phyloP scores from a whole-genome alignment of 306 rosid species.

The Calophaca sinica region DNA sequence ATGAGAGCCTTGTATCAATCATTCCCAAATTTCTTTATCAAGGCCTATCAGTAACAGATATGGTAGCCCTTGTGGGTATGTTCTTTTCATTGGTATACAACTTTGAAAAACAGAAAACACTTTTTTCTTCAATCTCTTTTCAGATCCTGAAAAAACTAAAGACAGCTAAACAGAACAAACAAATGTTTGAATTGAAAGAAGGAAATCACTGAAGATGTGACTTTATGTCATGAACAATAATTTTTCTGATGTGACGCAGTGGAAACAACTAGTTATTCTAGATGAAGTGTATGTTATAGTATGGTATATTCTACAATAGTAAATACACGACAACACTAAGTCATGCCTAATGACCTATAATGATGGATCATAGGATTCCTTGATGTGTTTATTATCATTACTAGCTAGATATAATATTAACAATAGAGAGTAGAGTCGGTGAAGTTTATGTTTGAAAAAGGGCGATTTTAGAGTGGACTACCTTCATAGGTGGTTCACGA shows the following conservation, averaged over 20 bases:
- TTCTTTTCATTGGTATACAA: background rate
- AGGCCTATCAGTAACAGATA: constrained; percentile 81
- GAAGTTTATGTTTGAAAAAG: background rate
- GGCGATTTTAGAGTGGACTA: background rate
- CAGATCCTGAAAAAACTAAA: constrained; percentile 4
- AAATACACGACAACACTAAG: background rate
- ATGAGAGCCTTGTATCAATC: constrained; percentile 61
- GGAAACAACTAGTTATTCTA: background rate
- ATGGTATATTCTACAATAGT: background rate
- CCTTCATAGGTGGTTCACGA: background rate
- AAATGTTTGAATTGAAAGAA: constrained; percentile 1
- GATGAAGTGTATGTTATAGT: background rate
- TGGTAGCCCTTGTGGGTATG: constrained; percentile 88
- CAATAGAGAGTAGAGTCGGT: background rate
- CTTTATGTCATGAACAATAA: constrained; percentile 1
- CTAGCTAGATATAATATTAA: background rate
- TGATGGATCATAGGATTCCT: background rate
- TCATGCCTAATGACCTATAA: background rate
- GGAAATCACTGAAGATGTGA: constrained; percentile 10
- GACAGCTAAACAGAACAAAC: background rate
- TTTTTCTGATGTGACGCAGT: background rate
- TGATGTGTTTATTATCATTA: background rate
- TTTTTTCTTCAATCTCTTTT: background rate
- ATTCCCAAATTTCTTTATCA: constrained; percentile 86
- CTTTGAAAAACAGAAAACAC: background rate